A percentile compares a stretch with the other conserved stretches of the same genome.
These are phyloP conservation scores for Rhizopogon vesiculosus DNA, from an alignment of 768 basidiomycete species.

Conservation along the genomic window DNA sequence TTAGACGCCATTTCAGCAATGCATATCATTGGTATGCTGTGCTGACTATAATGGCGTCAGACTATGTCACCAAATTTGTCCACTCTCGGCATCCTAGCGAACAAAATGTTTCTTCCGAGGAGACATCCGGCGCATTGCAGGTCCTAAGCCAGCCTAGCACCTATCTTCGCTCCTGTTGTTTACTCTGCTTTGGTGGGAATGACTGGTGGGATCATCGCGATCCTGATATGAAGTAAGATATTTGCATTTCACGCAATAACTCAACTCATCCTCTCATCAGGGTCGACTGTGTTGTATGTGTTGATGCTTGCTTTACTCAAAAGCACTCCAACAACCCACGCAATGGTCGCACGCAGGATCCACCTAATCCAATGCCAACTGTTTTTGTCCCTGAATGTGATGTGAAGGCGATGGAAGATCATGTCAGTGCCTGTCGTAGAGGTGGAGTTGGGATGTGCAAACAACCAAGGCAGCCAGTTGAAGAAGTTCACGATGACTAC, in stretches of 20 bases:
- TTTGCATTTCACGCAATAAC: background rate
- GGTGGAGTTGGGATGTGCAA: background rate
- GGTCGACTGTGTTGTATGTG: slow-evolving; percentile 13
- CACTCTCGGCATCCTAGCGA: background rate
- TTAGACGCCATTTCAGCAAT: slow-evolving; percentile 18
- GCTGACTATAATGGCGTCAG: background rate
- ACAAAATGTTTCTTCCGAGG: background rate
- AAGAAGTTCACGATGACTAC: slow-evolving; percentile 7
- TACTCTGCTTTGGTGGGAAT: slow-evolving; percentile 23
- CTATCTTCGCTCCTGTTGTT: slow-evolving; percentile 18
- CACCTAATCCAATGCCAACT: background rate
- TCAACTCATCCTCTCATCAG: background rate
- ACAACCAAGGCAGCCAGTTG: background rate
- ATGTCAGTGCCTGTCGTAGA: background rate
- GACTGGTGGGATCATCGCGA: background rate
- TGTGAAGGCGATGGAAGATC: background rate
- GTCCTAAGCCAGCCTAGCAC: slow-evolving; percentile 4
- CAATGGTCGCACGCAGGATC: background rate
- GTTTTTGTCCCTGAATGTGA: background rate
- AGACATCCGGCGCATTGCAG: background rate
- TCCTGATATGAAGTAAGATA: background rate
- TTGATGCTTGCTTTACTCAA: slow-evolving; percentile 32
- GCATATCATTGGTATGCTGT: slow-evolving; percentile 19
- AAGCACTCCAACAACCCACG: slow-evolving; percentile 10
- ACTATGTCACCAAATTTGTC: background rate